Conservation (phyloP, 1,284 basidiomycete species). For the Pisolithus thermaeus region DNA sequence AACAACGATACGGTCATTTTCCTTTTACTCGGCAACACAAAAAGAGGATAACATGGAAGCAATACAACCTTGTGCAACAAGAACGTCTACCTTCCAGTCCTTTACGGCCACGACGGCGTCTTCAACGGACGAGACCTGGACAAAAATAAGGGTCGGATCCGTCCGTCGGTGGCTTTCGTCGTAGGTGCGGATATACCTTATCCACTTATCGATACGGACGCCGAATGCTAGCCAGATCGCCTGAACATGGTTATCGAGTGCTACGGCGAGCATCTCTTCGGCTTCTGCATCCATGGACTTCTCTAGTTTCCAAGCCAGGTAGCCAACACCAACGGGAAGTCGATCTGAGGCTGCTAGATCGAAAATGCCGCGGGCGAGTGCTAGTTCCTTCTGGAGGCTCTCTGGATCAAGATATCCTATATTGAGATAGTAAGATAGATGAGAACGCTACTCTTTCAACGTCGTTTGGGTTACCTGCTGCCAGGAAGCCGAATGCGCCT, state of each 20-base stretch:
- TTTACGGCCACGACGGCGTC: constrained; percentile 52
- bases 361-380: constrained; percentile 39
- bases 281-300: constrained; percentile 24
- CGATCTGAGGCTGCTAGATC: constrained; percentile 26
- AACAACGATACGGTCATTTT: constrained; percentile 5
- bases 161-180: constrained; percentile 35
- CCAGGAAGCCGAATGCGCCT: constrained; percentile 69
- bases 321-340: constrained; percentile 69
- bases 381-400: constrained; percentile 42
- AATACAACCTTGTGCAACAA: constrained; percentile 67
- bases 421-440: constrained; percentile 1
- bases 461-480: constrained; percentile 38
- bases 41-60: constrained; percentile 1
- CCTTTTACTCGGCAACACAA: background rate
- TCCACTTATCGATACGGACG: constrained; percentile 50
- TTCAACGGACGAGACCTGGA: constrained; percentile 53
- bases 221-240: constrained; percentile 76
- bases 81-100: constrained; percentile 61
- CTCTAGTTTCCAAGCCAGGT: constrained; percentile 66
- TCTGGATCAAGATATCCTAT: constrained; percentile 43
- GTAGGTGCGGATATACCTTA: constrained; percentile 49
- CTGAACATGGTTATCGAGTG: constrained; percentile 50
- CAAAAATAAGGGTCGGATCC: constrained; percentile 52
- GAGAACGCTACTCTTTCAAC: background rate
- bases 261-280: constrained; percentile 37